These are phyloP conservation scores for Danielia oregonensis DNA, from an alignment of 805 yeast species.

Conservation along the genomic window DNA sequence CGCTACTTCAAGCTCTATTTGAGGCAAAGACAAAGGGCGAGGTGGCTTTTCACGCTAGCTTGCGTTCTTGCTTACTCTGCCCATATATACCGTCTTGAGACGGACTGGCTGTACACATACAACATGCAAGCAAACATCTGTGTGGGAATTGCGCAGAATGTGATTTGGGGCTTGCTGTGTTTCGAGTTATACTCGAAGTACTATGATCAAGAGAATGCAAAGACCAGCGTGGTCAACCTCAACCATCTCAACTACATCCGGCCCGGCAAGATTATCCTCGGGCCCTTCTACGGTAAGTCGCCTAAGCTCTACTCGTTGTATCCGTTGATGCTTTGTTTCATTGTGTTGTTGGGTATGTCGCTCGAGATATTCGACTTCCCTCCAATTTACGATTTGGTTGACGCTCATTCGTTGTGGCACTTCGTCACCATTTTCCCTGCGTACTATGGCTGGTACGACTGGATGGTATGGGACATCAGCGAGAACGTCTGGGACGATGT, in stretches of 20 bases:
- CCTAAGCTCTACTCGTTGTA: slow-evolving; percentile 38
- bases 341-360: slow-evolving; percentile 73
- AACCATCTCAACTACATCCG: slow-evolving; percentile 28
- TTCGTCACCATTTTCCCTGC: slow-evolving; percentile 33
- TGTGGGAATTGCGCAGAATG: slow-evolving; percentile 74
- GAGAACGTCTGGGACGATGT: slow-evolving; percentile 24
- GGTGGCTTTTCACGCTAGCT: slow-evolving; percentile 33
- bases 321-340: slow-evolving; percentile 32
- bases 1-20: slow-evolving; percentile 60
- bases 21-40: slow-evolving; percentile 16
- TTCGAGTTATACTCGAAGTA: slow-evolving; percentile 29
- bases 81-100: slow-evolving; percentile 63
- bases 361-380: slow-evolving; percentile 86
- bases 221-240: slow-evolving; percentile 9
- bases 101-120: slow-evolving; percentile 87
- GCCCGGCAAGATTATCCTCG: slow-evolving; percentile 19
- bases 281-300: slow-evolving; percentile 32
- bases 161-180: slow-evolving; percentile 29
- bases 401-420: slow-evolving; percentile 20
- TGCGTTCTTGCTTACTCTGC: slow-evolving; percentile 51
- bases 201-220: slow-evolving; percentile 22
- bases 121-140: slow-evolving; percentile 87
- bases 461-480: slow-evolving; percentile 42
- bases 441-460: slow-evolving; percentile 41
- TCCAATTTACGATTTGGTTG: slow-evolving; percentile 16